phyloP scores from a whole-genome alignment of 345 rosid species.

The Aquilaria sinensis region DNA sequence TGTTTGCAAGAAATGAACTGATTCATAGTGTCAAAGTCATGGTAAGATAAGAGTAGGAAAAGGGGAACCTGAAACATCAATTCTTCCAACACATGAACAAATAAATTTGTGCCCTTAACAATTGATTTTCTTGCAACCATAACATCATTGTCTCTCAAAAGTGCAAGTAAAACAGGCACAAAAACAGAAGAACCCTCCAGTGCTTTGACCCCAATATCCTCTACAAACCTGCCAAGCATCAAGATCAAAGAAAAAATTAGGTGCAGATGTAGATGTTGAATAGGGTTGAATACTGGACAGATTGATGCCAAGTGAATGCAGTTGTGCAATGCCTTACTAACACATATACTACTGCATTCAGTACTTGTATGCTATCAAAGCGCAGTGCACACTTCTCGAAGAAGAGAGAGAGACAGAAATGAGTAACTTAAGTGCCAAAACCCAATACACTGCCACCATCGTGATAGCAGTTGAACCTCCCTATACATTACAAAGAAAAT shows the following conservation, averaged over 20 bases:
- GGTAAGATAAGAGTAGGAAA: not conserved
- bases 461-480: too few relatives aligned
- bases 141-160: conserved; percentile 53
- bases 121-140: conserved; percentile 59
- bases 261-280: not conserved
- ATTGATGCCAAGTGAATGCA: too few relatives aligned
- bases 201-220: conserved; percentile 62
- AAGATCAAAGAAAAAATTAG: not conserved
- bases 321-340: too few relatives aligned
- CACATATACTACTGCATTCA: too few relatives aligned
- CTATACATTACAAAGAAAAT: too few relatives aligned
- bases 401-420: too few relatives aligned
- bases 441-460: too few relatives aligned
- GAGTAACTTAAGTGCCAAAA: too few relatives aligned
- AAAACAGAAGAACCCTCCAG: conserved; percentile 52
- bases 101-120: conserved; percentile 49
- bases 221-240: conserved; percentile 65
- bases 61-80: conserved; percentile 67
- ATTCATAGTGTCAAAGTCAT: too few relatives aligned
- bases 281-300: not conserved
- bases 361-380: too few relatives aligned
- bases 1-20: too few relatives aligned
- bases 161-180: conserved; percentile 50
- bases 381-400: too few relatives aligned
- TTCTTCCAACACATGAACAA: conserved; percentile 61